Evolutionary conservation across 768 basidiomycete species (phyloP), one percentile per base, ranked within the genome.

Genomic region (Amyloporia xantha): DNA sequence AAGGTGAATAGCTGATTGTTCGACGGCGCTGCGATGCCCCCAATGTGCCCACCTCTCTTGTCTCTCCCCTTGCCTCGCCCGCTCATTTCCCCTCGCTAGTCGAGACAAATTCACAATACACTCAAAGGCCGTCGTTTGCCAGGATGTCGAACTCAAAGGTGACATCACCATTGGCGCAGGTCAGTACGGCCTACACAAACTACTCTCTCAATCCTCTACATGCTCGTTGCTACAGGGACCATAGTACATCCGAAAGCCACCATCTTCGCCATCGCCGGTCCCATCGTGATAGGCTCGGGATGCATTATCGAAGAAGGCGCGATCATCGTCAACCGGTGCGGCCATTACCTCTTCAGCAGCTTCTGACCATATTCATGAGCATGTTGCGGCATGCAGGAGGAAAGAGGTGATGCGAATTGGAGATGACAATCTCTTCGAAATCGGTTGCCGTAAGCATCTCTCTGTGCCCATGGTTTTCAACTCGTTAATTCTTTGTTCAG

Each of bases 241-340:
- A 82, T 97, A 47, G 81, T 98, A 19, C 94, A 98, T 55, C 94
- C 95, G 0, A 91, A 94, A 63, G 91, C 90, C 1, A 91, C 91
- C 20, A 89, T 98, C 51, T 87, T 94, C 58, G 93, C 94, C 12
- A 78, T 92, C 48, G 84, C 82, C 7, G 94, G 92, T 0, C 88
- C 92, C 2, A 94, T 99, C 55, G 75, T 92, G 39, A 86, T 99
- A 46, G 95, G 93, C 12, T 71, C 78, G 19, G 79, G 85, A 45
- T 93, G 91, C 61, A 89, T 97, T 58, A 80, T 98, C 49, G 96
- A 98, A 61, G 96, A 99, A 63, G 79, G 78, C 10, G 88, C 80
- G 4, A 84, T 96, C 58, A 80, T 99, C 53, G 85, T 96, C 44
- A 97, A 98, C 66, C 76, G 90, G 80, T 86, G 52, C 47, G 65